These are phyloP conservation scores for Tulasnella sp. DNA, from an alignment of 768 basidiomycete genomes.

Conservation along the genomic window DNA sequence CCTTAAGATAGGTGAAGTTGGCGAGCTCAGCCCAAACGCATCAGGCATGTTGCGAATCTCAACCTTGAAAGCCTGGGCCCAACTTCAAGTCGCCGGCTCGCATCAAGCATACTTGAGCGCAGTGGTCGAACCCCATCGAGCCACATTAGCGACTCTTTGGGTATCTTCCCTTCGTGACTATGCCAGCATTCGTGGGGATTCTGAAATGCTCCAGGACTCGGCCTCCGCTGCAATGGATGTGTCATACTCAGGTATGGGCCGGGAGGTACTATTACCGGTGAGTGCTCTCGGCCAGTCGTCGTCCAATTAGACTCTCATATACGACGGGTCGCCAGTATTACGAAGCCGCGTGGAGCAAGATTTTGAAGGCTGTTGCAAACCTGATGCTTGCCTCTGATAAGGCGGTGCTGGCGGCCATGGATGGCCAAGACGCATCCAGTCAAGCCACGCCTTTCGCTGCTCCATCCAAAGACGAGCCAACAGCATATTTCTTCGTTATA, in stretches of 20 bases:
- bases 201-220: slow-evolving; percentile 71
- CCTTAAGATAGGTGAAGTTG: slow-evolving; percentile 76
- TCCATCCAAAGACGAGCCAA: slow-evolving; percentile 48
- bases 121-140: slow-evolving; percentile 73
- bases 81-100: slow-evolving; percentile 70
- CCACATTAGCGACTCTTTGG: slow-evolving; percentile 75
- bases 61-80: slow-evolving; percentile 90
- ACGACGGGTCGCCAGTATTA: slow-evolving; percentile 58
- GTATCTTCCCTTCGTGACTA: slow-evolving; percentile 84
- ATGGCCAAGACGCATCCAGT: slow-evolving; percentile 50
- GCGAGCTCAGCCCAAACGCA: slow-evolving; percentile 85
- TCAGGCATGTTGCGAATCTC: slow-evolving; percentile 92
- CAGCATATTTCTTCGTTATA: slow-evolving; percentile 75
- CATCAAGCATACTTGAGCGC: slow-evolving; percentile 68
- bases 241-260: slow-evolving; percentile 78
- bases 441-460: slow-evolving; percentile 26
- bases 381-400: slow-evolving; percentile 65
- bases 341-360: slow-evolving; percentile 65
- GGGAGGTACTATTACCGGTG: slow-evolving; percentile 86
- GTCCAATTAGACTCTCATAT: slow-evolving; percentile 11
- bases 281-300: slow-evolving; percentile 29
- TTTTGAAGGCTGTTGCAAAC: slow-evolving; percentile 77
- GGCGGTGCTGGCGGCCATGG: slow-evolving; percentile 68
- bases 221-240: slow-evolving; percentile 69
- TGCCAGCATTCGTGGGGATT: slow-evolving; percentile 81